Evolutionary conservation across 768 basidiomycete species (phyloP), one percentile per base, ranked within the genome.

Genomic region (Guyanaporus albipodus): DNA sequence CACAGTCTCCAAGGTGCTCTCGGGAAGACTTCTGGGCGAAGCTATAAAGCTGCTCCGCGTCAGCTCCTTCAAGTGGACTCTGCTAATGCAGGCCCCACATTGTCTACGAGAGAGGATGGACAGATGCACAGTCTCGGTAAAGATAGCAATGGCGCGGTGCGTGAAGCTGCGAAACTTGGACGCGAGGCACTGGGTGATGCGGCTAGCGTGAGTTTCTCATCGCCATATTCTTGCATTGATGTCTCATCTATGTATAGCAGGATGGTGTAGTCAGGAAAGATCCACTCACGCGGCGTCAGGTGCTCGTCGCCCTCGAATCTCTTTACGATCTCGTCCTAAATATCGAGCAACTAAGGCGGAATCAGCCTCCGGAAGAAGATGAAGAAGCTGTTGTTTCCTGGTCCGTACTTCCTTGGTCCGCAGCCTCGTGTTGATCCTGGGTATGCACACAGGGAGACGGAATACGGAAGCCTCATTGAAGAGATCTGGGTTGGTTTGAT

Each of bases 31-130:
- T 91, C 93, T 28, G 87, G 91, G 21, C 76, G 95, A 46, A 94
- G 92, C 50, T 90, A 93, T 62, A 93, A 92, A 58, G 91, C 93
- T 24, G 94, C 94, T n/a, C 96, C 96, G 12, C 80, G 95, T 33
- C 95, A 96, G 50, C 80, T 98, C 21, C 77, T 99, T 4, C 92
- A 98, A 64, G 91, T 98, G 8, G 87, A 90, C 48, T 60, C 80
- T 39, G 61, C 68, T 28, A 68, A 71, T 50, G 57, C 69, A 10
- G 57, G 64, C 28, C 40, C 71, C n/a, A 56, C 59, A 7, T 48
- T 53, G 59, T 73, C 60, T 68, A 76, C 79, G 38, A 83, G 78
- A 62, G 72, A 78, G 29, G 78, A 79, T 29, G 67, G 63, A 8
- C 60, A 51, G 35, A n/a, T 11, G 19, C 51, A 58, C 21, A 42